These are phyloP conservation scores for Spinacia oleracea DNA, from an alignment of 179 eudicot genomes.

Conservation along the genomic window DNA sequence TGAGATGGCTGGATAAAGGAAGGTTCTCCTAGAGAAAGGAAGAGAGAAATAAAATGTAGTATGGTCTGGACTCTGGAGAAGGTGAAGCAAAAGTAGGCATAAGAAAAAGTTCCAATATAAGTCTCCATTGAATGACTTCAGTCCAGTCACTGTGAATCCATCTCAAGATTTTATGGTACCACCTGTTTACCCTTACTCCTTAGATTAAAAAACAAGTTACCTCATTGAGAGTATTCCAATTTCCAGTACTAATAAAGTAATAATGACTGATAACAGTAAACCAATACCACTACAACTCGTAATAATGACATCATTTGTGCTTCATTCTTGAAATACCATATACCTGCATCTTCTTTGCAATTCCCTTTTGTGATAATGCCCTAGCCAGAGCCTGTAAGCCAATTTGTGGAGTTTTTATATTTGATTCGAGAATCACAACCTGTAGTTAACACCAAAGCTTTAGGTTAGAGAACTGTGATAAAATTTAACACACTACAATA, in stretches of 20 bases:
- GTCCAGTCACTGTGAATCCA: not conserved
- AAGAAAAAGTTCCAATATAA: too few species aligned
- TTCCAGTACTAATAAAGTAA: not conserved
- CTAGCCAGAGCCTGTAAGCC: slow-evolving; percentile 92
- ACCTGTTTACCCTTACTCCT: not conserved
- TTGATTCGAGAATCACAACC: slow-evolving; percentile 90
- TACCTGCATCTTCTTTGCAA: slow-evolving; percentile 96
- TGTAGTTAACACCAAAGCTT: slow-evolving; percentile 27
- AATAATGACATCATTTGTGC: not conserved
- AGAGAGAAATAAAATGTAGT: too few species aligned
- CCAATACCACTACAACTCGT: not conserved
- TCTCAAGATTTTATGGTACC: not conserved
- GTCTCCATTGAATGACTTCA: too few species aligned
- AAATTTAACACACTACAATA: not conserved
- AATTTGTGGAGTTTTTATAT: slow-evolving; percentile 68
- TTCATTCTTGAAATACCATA: slow-evolving; percentile 21
- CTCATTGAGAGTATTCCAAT: not conserved
- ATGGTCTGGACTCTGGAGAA: not conserved
- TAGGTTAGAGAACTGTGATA: not conserved
- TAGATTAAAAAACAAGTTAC: not conserved
- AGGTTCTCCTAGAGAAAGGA: too few species aligned
- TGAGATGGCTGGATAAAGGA: not conserved
- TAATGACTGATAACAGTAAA: not conserved
- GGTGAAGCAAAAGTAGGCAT: not conserved
- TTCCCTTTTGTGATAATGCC: slow-evolving; percentile 80